Evolutionary conservation across 1,139 yeast genomes (phyloP).

Genomic region (Yamadazyma atlantica): DNA sequence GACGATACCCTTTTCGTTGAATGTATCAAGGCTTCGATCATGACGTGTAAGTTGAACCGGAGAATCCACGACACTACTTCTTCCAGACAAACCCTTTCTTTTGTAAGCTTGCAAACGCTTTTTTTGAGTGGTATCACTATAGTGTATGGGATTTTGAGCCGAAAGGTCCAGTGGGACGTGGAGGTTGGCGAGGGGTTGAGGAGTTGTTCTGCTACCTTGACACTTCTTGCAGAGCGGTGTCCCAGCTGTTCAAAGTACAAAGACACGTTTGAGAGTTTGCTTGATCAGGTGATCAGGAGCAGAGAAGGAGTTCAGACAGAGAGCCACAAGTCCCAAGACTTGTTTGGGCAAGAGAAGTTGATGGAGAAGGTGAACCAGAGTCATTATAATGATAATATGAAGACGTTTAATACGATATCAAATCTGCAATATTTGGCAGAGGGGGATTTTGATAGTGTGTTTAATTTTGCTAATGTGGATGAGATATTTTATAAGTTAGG

Average conservation of each 20-base stretch:
- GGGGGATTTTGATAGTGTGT: slow-evolving; percentile 2
- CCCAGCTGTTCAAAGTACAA: slow-evolving; percentile 8
- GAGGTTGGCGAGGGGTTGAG: slow-evolving; percentile 11
- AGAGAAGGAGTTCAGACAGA: neutral
- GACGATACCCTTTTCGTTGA: slow-evolving; percentile 10
- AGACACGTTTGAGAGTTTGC: slow-evolving; percentile 8
- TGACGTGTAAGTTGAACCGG: slow-evolving; percentile 10
- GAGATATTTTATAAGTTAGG: neutral
- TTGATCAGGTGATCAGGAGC: slow-evolving; percentile 5
- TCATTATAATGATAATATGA: slow-evolving; percentile 8
- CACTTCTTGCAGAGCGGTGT: slow-evolving; percentile 7
- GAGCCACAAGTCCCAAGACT: slow-evolving; percentile 1
- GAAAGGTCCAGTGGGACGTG: slow-evolving; percentile 8
- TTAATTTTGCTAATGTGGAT: slow-evolving; percentile 4
- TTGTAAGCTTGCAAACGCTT: slow-evolving; percentile 10
- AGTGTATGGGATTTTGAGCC: slow-evolving; percentile 9
- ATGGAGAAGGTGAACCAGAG: slow-evolving; percentile 3
- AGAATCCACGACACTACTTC: slow-evolving; percentile 9
- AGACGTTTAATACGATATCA: slow-evolving; percentile 6
- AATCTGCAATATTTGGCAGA: neutral
- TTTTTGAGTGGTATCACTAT: slow-evolving; percentile 14
- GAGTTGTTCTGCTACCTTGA: slow-evolving; percentile 10
- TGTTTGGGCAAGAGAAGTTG: slow-evolving; percentile 8
- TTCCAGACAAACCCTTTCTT: slow-evolving; percentile 7
- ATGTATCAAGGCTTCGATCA: slow-evolving; percentile 12